Evolutionary conservation across 2,329 filamentous ascomycete species (phyloP).

Genomic region (Tolypocladium guangdongense): DNA sequence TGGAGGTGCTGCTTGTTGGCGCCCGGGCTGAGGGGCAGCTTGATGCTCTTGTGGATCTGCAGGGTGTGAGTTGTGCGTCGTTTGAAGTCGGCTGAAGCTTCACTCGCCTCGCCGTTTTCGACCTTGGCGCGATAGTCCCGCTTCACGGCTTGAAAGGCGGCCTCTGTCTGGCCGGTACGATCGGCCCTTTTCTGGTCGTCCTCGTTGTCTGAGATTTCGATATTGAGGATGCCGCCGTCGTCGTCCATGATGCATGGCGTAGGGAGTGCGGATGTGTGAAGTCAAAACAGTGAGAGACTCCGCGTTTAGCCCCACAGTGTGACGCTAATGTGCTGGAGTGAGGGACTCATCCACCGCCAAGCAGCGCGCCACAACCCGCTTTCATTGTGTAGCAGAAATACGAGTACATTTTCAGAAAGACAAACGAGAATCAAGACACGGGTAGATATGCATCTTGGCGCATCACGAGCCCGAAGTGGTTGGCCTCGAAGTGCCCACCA

Average conservation of each 20-base stretch:
- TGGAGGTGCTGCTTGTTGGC: constrained; percentile 37
- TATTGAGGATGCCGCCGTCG: constrained; percentile 17
- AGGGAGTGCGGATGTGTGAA: not conserved
- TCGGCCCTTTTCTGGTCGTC: constrained; percentile 10
- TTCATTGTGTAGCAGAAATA: too few species aligned
- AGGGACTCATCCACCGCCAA: too few species aligned
- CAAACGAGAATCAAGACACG: not conserved
- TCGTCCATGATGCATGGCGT: constrained; percentile 14
- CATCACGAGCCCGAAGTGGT: not conserved
- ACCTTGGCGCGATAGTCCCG: constrained; percentile 34
- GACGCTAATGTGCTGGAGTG: not conserved
- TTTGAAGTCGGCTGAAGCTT: not conserved
- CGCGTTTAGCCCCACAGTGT: not conserved
- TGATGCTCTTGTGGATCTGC: constrained; percentile 33
- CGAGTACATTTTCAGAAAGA: too few species aligned
- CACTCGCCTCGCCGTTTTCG: constrained; percentile 42
- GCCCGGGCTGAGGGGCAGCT: constrained; percentile 25
- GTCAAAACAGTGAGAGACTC: too few species aligned
- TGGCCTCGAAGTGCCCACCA: not conserved
- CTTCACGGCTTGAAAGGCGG: constrained; percentile 35
- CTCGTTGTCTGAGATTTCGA: constrained; percentile 21
- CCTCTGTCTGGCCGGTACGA: constrained; percentile 36
- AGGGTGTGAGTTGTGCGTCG: not conserved
- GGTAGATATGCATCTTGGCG: not conserved
- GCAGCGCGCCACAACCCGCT: not conserved